phyloP scores from a whole-genome alignment of 768 basidiomycete genomes.

The Termitomyces sp. region DNA sequence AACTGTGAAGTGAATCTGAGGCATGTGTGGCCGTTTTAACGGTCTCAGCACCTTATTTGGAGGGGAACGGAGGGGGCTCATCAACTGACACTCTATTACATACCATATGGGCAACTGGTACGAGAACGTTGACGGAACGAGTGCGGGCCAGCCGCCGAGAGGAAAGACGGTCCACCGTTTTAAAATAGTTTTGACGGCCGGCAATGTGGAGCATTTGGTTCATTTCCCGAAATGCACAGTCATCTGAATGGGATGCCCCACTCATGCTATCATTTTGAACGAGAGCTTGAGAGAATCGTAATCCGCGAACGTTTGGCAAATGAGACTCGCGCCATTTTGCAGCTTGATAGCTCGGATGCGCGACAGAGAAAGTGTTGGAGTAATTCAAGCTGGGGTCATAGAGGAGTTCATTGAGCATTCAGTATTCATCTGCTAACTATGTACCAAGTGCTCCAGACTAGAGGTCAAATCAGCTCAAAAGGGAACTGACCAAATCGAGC shows the following conservation, averaged over 20 bases:
- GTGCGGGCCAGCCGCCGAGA: conserved; percentile 40
- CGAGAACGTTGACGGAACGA: conserved; percentile 30
- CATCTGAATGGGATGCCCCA: conserved; percentile 24
- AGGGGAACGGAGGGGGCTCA: conserved; percentile 19
- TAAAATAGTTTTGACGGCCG: conserved; percentile 33
- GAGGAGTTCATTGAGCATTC: conserved; percentile 16
- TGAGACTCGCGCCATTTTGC: conserved; percentile 32
- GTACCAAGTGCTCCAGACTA: conserved; percentile 14
- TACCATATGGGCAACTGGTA: conserved; percentile 23
- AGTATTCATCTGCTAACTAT: conserved; percentile 12
- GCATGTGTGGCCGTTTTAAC: conserved; percentile 26
- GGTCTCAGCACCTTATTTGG: conserved; percentile 18
- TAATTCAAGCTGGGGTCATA: conserved; percentile 21
- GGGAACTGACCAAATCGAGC: conserved; percentile 49
- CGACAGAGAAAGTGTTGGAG: conserved; percentile 30
- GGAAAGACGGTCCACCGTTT: conserved; percentile 36
- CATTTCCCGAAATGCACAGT: conserved; percentile 31
- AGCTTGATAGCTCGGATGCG: conserved; percentile 40
- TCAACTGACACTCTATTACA: conserved; percentile 45
- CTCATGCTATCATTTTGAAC: conserved; percentile 37
- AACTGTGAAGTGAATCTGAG: conserved; percentile 25
- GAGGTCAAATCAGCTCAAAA: conserved; percentile 1
- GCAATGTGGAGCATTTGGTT: conserved; percentile 41
- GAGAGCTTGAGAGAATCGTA: neutral
- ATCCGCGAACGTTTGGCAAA: neutral